A percentile compares a stretch with the other conserved stretches of the same genome.
phyloP scores from a whole-genome alignment of 1,284 basidiomycete genomes.

The Pisolithus thermaeus region DNA sequence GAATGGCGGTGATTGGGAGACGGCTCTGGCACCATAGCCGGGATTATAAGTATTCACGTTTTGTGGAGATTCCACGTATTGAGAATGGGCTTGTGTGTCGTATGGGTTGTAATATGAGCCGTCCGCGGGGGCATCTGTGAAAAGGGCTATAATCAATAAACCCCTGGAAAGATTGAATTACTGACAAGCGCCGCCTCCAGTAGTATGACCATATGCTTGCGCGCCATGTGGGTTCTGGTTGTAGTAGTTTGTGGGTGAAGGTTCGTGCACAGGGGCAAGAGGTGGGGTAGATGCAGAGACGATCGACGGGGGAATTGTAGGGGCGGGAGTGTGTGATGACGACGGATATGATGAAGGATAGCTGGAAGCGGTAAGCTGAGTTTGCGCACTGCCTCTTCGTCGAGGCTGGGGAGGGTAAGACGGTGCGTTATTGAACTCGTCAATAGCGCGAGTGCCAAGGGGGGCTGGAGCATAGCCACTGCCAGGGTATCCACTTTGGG shows the following conservation, averaged over 20 bases:
- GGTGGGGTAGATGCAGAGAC: constrained; percentile 12
- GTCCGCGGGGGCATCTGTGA: constrained; percentile 47
- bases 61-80: constrained; percentile 27
- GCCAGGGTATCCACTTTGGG: constrained; percentile 32
- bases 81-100: constrained; percentile 28
- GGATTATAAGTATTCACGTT: constrained; percentile 38
- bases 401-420: constrained; percentile 38
- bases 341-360: constrained; percentile 39
- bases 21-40: constrained; percentile 21
- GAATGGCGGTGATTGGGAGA: constrained; percentile 22
- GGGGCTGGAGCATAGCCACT: constrained; percentile 62
- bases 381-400: constrained; percentile 39
- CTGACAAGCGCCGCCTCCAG: constrained; percentile 55
- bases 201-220: constrained; percentile 48
- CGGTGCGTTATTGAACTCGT: constrained; percentile 57
- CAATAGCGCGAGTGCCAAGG: constrained; percentile 61
- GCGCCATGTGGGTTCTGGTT: constrained; percentile 29
- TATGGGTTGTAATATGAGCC: constrained; percentile 52
- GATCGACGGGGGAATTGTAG: constrained; percentile 1
- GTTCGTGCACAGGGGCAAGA: constrained; percentile 18
- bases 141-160: constrained; percentile 1
- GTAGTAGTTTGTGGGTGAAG: constrained; percentile 20
- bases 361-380: constrained; percentile 36
- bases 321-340: constrained; percentile 16
- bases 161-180: not conserved